Evolutionary conservation across 768 basidiomycete species (phyloP), one percentile per base, ranked within the genome.

Genomic region (Collybia nuda): DNA sequence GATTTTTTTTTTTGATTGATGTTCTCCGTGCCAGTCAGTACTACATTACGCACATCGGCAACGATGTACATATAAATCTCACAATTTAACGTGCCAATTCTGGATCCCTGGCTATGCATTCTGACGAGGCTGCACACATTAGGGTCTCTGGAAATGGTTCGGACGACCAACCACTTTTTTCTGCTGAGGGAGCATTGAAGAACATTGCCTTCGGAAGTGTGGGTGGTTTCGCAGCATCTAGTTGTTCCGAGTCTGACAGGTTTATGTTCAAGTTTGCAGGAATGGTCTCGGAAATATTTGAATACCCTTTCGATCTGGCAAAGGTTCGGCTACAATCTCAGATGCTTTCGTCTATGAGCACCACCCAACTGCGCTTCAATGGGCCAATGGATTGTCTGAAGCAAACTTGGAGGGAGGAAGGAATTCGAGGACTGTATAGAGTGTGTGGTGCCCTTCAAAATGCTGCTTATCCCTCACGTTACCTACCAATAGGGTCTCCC

Each of bases 281-380:
- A 21, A 93, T 96, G 75, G 74, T 81, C 7, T 86, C 93, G 8
- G 76, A 78, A 57, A 74, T 93, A 14, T 86, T 97, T 55, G 94
- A 96, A 71, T 93, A 97, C 64, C 96, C 96, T 0, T 93, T 96
- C 61, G 95, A 98, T 68, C 80, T 98, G 29, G 88, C 93, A 49
- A 98, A 97, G 72, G 95, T 97, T 51, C 82, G 95, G 43, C 77
- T 98, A 38, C 96, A 98, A 67, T 82, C 90, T 1, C 96, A 98
- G 62, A 85, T 95, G 11, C 76, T 95, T 18, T 65, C 68, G 49
- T 52, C 62, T 18, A 51, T 61, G 15, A 58, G 69, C 44, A 9
- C 32, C 14, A 32, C 32, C 6, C 32, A 11, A 32, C 32, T 32
- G 14, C 80, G 84, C 15, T 98, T 93, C 71, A 84, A 73, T 12